A percentile compares a stretch with the other conserved stretches of the same genome.
Evolutionary conservation across 139 green algal species (phyloP).

Genomic region (Chlamydomonas eustigma): DNA sequence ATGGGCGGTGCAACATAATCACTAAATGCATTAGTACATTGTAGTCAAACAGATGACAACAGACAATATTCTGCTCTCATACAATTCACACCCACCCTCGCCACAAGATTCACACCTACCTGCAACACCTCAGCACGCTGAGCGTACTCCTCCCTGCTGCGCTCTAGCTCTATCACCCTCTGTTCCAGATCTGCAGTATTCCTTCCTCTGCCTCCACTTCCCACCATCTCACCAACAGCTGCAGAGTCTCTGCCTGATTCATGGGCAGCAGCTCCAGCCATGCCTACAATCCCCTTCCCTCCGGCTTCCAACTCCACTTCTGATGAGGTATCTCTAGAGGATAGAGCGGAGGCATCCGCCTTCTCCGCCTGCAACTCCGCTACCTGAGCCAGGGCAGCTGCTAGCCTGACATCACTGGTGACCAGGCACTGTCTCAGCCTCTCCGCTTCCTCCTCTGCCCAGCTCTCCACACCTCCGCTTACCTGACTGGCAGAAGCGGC

Average conservation of each 20-base stretch:
- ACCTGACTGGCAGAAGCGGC: neutral
- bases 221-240: neutral
- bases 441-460: neutral
- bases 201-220: neutral
- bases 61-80: no score
- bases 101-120: conserved; percentile 11
- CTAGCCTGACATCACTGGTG: neutral
- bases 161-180: neutral
- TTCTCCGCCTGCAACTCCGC: neutral
- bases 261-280: neutral
- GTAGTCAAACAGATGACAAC: no score
- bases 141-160: neutral
- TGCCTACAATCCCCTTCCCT: no score
- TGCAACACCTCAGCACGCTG: neutral
- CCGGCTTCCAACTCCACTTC: no score
- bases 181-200: neutral
- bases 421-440: neutral
- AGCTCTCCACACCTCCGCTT: no score
- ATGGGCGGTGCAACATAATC: no score
- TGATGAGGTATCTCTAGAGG: no score
- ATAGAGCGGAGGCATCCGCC: no score
- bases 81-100: no score
- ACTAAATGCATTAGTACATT: no score
- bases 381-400: conserved; percentile 3
- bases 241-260: no score